These are phyloP conservation scores for Cutaneotrichosporon dermatis DNA, from an alignment of 1,284 basidiomycete species.

Conservation along the genomic window DNA sequence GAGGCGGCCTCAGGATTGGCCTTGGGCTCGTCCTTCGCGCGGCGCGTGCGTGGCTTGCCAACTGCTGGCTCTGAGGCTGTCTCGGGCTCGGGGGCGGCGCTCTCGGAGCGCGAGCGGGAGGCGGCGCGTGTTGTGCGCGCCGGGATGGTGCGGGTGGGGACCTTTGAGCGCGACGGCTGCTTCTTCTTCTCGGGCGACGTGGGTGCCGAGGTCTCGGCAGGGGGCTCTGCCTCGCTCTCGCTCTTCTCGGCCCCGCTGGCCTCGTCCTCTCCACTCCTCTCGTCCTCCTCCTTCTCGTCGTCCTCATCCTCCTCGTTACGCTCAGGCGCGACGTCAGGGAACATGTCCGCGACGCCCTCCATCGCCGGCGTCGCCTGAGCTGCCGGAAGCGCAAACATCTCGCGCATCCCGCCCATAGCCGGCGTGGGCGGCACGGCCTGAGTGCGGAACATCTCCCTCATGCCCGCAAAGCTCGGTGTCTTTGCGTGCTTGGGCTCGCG, in stretches of 20 bases:
- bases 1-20: too few relatives aligned
- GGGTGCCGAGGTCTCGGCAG: background rate
- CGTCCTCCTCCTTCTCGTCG: background rate
- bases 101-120: too few relatives aligned
- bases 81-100: too few relatives aligned
- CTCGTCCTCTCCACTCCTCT: background rate
- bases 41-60: too few relatives aligned
- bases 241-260: too few relatives aligned
- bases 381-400: conserved; percentile 1
- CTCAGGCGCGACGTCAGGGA: conserved; percentile 4
- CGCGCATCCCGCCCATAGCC: conserved; percentile 1
- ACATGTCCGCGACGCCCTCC: conserved; percentile 27
- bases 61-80: too few relatives aligned
- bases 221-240: background rate
- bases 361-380: conserved; percentile 23
- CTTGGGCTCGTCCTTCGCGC: too few relatives aligned
- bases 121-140: too few relatives aligned
- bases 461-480: background rate
- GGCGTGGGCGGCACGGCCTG: conserved; percentile 2
- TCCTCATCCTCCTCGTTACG: too few relatives aligned
- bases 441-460: conserved; percentile 5
- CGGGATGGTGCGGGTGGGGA: background rate
- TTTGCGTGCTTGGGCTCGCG: background rate
- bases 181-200: background rate
- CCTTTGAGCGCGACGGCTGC: background rate